Conservation (phyloP, 2,329 filamentous ascomycete genomes). For the Arthrinium phaeospermum region DNA sequence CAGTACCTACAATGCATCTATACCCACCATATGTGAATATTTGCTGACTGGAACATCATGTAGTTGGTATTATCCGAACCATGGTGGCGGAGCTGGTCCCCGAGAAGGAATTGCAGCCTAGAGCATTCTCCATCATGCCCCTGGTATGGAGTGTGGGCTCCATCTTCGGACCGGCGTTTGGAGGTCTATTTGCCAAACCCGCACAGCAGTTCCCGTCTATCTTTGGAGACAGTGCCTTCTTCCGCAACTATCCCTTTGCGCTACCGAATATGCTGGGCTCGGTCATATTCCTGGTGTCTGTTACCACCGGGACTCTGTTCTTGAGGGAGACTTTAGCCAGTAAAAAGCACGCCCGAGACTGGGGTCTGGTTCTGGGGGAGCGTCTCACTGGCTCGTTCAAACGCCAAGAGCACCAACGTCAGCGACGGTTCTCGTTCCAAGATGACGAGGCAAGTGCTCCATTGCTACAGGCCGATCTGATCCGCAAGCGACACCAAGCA, state of each 20-base stretch:
- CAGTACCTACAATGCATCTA: slow-evolving; percentile 29
- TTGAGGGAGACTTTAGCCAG: slow-evolving; percentile 83
- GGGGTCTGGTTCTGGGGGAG: slow-evolving; percentile 75
- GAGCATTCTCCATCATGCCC: slow-evolving; percentile 93
- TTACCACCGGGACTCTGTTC: slow-evolving; percentile 77
- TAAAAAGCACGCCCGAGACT: slow-evolving; percentile 72
- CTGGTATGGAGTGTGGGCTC: slow-evolving; percentile 86
- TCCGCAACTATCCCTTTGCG: slow-evolving; percentile 80
- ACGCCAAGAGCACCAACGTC: slow-evolving; percentile 31
- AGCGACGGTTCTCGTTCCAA: slow-evolving; percentile 54
- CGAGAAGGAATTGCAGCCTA: slow-evolving; percentile 82
- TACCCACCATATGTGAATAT: not conserved
- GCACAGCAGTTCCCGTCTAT: slow-evolving; percentile 73
- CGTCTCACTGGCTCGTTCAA: slow-evolving; percentile 57
- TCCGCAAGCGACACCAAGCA: slow-evolving; percentile 32
- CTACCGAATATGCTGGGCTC: slow-evolving; percentile 84
- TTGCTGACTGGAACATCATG: slow-evolving; percentile 29
- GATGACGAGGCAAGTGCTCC: slow-evolving; percentile 64
- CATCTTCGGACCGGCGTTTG: slow-evolving; percentile 87
- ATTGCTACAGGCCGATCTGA: slow-evolving; percentile 48
- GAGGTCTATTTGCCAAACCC: slow-evolving; percentile 84
- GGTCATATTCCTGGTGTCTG: slow-evolving; percentile 77
- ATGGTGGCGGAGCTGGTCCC: slow-evolving; percentile 94
- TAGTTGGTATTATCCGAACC: slow-evolving; percentile 87
- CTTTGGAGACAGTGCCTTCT: slow-evolving; percentile 71